These are phyloP conservation scores for Microsporum ferrugineum DNA, from an alignment of 2,329 filamentous ascomycete genomes.

Conservation along the genomic window DNA sequence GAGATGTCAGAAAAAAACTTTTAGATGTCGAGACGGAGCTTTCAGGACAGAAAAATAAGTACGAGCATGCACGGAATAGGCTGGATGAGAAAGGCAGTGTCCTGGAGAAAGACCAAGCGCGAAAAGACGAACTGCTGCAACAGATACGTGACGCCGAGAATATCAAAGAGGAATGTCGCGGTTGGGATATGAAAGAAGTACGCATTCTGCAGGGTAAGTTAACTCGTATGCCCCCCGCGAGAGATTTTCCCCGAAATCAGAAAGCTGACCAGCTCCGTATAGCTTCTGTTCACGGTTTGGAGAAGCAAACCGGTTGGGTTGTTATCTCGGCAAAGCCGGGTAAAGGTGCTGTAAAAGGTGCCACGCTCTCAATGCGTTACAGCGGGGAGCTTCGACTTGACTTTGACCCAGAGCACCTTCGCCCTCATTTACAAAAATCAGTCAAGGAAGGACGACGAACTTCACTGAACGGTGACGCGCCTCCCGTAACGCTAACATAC, in stretches of 20 bases:
- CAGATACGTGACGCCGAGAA: conserved; percentile 76
- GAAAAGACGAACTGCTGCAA: conserved; percentile 57
- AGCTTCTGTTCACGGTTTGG: conserved; percentile 31
- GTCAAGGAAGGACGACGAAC: conserved; percentile 17
- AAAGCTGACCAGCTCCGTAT: conserved; percentile 5
- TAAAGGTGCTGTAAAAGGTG: conserved; percentile 21
- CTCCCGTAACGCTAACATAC: conserved; percentile 26
- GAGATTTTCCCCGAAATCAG: background rate
- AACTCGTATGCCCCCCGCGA: background rate
- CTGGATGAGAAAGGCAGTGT: conserved; percentile 54
- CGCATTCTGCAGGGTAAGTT: conserved; percentile 59
- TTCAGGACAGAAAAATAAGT: conserved; percentile 53
- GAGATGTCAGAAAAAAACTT: conserved; percentile 59
- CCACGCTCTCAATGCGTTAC: conserved; percentile 33
- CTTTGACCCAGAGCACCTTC: conserved; percentile 33
- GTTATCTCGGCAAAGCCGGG: conserved; percentile 28
- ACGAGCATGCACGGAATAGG: conserved; percentile 56
- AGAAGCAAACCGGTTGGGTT: conserved; percentile 36
- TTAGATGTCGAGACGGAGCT: conserved; percentile 55
- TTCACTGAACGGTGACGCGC: conserved; percentile 7
- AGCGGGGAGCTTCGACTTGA: conserved; percentile 31
- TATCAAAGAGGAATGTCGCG: conserved; percentile 74
- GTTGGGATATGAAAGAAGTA: conserved; percentile 78
- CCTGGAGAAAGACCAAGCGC: conserved; percentile 51
- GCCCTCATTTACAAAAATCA: conserved; percentile 16